These are phyloP conservation scores for Thelephora ganbajun DNA, from an alignment of 768 basidiomycete species.

Conservation along the genomic window DNA sequence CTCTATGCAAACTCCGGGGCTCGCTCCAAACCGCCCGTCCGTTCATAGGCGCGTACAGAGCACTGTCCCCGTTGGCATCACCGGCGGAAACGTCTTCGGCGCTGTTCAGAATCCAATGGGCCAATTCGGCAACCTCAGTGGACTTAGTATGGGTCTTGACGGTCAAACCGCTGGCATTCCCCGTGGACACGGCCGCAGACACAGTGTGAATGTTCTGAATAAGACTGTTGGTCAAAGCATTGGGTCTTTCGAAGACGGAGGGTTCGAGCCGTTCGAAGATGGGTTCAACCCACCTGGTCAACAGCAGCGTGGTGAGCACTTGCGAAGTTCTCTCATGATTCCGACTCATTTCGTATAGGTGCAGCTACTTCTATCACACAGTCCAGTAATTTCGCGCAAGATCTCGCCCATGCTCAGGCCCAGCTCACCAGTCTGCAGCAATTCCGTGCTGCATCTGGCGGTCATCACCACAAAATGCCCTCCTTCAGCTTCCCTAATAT, in stretches of 20 bases:
- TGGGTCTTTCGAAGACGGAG: constrained; percentile 25
- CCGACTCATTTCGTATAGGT: too few relatives aligned
- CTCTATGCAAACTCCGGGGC: constrained; percentile 64
- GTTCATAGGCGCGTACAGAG: constrained; percentile 80
- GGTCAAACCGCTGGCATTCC: constrained; percentile 53
- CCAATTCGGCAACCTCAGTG: constrained; percentile 46
- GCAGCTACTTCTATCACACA: too few relatives aligned
- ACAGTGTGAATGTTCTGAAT: constrained; percentile 86
- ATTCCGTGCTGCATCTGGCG: constrained; percentile 89
- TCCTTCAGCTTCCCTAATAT: constrained; percentile 98
- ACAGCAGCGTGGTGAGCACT: constrained; percentile 21
- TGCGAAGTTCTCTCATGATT: too few relatives aligned
- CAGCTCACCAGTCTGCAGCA: constrained; percentile 93
- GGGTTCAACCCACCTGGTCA: constrained; percentile 56
- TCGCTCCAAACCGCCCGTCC: constrained; percentile 42
- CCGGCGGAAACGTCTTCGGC: constrained; percentile 27
- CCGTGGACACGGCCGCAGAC: constrained; percentile 76
- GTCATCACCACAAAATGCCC: constrained; percentile 92
- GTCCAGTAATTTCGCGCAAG: constrained; percentile 48
- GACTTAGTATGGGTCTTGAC: constrained; percentile 40
- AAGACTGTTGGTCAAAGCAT: constrained; percentile 41
- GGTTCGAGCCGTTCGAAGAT: constrained; percentile 67
- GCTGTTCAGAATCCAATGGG: constrained; percentile 46
- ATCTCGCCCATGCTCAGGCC: constrained; percentile 93
- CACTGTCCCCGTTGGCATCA: constrained; percentile 49